Base-by-base conservation (phyloP, 345 rosid genomes). In the Eucalyptus erythrocorys region DNA sequence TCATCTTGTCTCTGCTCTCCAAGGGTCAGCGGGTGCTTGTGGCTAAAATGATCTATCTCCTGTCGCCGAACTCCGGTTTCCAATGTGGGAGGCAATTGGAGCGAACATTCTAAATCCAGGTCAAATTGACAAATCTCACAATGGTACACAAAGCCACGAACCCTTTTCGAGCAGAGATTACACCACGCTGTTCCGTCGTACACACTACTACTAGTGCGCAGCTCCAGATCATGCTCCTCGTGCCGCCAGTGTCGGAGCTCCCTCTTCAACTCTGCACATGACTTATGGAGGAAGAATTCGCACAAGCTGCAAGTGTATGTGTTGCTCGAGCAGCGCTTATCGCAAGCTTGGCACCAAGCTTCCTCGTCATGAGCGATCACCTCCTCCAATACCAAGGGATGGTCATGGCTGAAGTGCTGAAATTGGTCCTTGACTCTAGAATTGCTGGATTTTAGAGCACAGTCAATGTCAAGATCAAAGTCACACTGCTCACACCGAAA, bases 361-460 rank as follows among this genome's bases (percentile, higher is more conserved):
- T 57, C 71, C 3, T 55, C 2, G 0, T 17, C 5, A 1, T 21
- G 0, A 6, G 5, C 48, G 5, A 71, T 71, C 30, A 8, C 71
- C 48, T 86, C 34, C 37, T 14, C 7, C 32, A 86, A 45, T 7
- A 19, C n/a, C 66, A 86, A 55, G 16, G 0, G 3, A 37, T 86
- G 71, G 3, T 86, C 7, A 64, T 86, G 87, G 87, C 87, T 86
- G 76, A 86, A 86, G 87, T 86, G 87, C 21, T 37, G 0, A 71
- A 71, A 9, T 71, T 10, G 81, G 13, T 13, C 81, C 81, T 21
- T 4, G 4, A 9, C 81, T 19, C 7, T 10, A 0, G 45, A 5
- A 68, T 5, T 5, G 45, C 1, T 26, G 10, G 13, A 9, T 55
- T 34, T 86, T n/a, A 5, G 4, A 86, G 87, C 87, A 2, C 87